A percentile compares a stretch with the other conserved stretches of the same genome.
phyloP scores from a whole-genome alignment of 768 basidiomycete genomes.

The Tricholoma hemisulphureum region DNA sequence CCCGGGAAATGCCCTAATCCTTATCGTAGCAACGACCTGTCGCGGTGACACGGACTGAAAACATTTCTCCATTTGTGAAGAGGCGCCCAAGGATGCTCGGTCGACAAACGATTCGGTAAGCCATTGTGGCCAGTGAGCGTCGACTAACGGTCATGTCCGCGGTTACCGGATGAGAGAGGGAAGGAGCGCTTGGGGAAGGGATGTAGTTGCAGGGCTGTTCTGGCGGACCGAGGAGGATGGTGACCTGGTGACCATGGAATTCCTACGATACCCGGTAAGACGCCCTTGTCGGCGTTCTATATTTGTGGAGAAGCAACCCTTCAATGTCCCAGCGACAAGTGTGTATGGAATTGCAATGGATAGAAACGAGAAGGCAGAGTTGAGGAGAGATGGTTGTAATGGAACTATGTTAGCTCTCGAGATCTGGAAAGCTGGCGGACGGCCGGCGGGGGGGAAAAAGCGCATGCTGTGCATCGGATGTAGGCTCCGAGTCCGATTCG shows the following conservation, averaged over 20 bases:
- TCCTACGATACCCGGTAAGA: background rate
- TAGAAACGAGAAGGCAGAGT: background rate
- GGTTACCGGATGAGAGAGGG: no score
- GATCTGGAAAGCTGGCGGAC: background rate
- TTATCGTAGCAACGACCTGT: background rate
- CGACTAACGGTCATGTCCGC: background rate
- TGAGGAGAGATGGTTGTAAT: no score
- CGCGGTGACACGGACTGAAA: conserved; percentile 1
- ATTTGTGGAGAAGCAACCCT: background rate
- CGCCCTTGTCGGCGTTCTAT: background rate
- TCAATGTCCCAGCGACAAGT: background rate
- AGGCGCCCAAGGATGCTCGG: background rate
- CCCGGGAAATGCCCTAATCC: background rate
- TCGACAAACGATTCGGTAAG: no score
- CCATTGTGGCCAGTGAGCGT: background rate
- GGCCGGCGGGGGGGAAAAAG: background rate
- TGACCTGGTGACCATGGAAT: background rate
- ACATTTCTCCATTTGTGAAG: background rate
- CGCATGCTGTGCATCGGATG: background rate
- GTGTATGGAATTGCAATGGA: no score
- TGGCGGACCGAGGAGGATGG: background rate
- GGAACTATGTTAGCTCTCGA: no score
- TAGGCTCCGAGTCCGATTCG: conserved; percentile 10
- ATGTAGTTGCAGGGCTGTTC: background rate
- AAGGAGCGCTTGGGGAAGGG: no score